Evolutionary conservation across 2,329 filamentous ascomycete genomes (phyloP).

Genomic region (Sphaerulina musiva): DNA sequence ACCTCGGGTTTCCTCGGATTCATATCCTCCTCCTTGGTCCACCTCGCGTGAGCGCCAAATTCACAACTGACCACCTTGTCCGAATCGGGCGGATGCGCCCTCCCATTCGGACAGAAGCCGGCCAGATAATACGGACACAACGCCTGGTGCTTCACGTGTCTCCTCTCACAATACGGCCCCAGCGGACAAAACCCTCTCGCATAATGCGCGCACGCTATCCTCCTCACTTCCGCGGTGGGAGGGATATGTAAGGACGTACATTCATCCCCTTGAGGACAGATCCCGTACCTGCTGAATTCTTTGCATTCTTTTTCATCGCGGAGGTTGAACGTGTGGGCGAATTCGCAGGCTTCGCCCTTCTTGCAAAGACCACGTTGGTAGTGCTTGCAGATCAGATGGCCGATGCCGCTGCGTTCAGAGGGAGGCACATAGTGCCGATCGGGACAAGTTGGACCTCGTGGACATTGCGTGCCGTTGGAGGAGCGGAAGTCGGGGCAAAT

Average conservation of each 20-base stretch:
- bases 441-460: slow-evolving; percentile 73
- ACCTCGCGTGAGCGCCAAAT: slow-evolving; percentile 75
- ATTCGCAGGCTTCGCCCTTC: slow-evolving; percentile 94
- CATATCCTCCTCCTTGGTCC: slow-evolving; percentile 61
- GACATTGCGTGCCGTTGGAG: slow-evolving; percentile 71
- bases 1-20: slow-evolving; percentile 49
- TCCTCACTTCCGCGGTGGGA: slow-evolving; percentile 54
- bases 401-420: slow-evolving; percentile 35
- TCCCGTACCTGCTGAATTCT: slow-evolving; percentile 87
- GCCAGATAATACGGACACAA: slow-evolving; percentile 82
- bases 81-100: slow-evolving; percentile 30
- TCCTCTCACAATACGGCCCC: slow-evolving; percentile 78
- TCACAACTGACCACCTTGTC: slow-evolving; percentile 54
- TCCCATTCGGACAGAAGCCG: slow-evolving; percentile 85
- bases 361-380: slow-evolving; percentile 97
- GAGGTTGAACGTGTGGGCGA: slow-evolving; percentile 96
- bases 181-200: slow-evolving; percentile 91
- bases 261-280: slow-evolving; percentile 94
- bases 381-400: slow-evolving; percentile 88
- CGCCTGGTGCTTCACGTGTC: slow-evolving; percentile 69
- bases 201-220: slow-evolving; percentile 74
- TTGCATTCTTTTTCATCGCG: slow-evolving; percentile 98
- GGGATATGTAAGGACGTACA: slow-evolving; percentile 55
- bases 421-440: slow-evolving; percentile 65
- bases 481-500: slow-evolving; percentile 80